phyloP scores from a whole-genome alignment of 1,284 basidiomycete genomes.

The Ceratobasidium sp. region DNA sequence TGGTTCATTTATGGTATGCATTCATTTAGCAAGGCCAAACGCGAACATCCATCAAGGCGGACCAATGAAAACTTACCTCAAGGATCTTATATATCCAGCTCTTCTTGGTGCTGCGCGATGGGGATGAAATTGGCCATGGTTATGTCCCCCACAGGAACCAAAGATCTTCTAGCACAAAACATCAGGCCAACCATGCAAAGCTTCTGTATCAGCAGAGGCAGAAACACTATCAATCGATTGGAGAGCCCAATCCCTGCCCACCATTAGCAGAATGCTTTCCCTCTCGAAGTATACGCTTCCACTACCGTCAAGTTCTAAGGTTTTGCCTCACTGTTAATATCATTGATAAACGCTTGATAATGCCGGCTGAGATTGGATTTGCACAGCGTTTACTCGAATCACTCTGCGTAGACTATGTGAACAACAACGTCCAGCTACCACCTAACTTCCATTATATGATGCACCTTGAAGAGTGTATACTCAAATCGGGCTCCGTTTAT shows the following conservation, averaged over 20 bases:
- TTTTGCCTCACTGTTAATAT: no score
- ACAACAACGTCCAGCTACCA: background rate
- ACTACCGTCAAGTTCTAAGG: no score
- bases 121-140: background rate
- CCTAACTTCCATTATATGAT: no score
- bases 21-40: conserved; percentile 13
- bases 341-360: background rate
- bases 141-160: background rate
- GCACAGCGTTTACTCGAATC: background rate
- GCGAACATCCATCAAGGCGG: background rate
- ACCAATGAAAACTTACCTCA: background rate
- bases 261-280: background rate
- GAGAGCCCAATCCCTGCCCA: background rate
- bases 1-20: no score
- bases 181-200: conserved; percentile 1
- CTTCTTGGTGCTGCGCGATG: background rate
- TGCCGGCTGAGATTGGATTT: background rate
- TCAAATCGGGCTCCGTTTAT: background rate
- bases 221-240: conserved; percentile 11
- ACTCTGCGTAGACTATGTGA: no score
- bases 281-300: background rate
- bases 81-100: background rate
- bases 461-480: conserved; percentile 12
- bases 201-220: background rate
- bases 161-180: background rate